Percentiles rank a stretch among this genome's conserved stretches.
These are phyloP conservation scores for Naganishia liquefaciens DNA, from an alignment of 1,284 basidiomycete genomes.

Conservation along the genomic window DNA sequence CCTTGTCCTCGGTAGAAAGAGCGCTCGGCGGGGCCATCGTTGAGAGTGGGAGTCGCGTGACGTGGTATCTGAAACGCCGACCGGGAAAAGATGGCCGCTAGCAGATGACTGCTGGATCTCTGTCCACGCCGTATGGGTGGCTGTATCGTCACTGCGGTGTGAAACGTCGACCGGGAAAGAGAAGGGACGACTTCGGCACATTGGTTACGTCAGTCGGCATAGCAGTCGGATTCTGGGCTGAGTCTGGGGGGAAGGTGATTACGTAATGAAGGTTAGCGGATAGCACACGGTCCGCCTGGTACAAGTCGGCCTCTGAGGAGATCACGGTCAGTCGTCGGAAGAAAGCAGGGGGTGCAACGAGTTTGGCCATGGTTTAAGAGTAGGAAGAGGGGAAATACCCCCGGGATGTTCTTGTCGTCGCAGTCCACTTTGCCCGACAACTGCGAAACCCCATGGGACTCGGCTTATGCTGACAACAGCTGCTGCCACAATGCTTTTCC, in stretches of 20 bases:
- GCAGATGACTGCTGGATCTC: background rate
- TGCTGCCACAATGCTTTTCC: background rate
- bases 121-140: background rate
- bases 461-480: too few species aligned
- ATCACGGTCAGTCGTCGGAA: background rate
- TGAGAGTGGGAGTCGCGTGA: background rate
- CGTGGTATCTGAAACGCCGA: background rate
- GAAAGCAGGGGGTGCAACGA: background rate
- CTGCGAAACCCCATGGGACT: too few species aligned
- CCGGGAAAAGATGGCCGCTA: background rate
- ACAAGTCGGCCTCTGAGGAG: too few species aligned
- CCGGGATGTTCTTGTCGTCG: too few species aligned
- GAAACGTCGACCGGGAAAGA: background rate
- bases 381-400: background rate
- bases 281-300: background rate
- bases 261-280: background rate
- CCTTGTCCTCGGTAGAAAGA: conserved; percentile 71
- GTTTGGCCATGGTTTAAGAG: background rate
- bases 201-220: conserved; percentile 1
- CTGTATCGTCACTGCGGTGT: background rate
- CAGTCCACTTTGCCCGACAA: too few species aligned
- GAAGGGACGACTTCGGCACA: background rate
- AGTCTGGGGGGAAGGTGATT: background rate
- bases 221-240: background rate
- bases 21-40: conserved; percentile 41